Evolutionary conservation across 805 yeast genomes (phyloP).

Genomic region (Sporopachydermia lactativora): DNA sequence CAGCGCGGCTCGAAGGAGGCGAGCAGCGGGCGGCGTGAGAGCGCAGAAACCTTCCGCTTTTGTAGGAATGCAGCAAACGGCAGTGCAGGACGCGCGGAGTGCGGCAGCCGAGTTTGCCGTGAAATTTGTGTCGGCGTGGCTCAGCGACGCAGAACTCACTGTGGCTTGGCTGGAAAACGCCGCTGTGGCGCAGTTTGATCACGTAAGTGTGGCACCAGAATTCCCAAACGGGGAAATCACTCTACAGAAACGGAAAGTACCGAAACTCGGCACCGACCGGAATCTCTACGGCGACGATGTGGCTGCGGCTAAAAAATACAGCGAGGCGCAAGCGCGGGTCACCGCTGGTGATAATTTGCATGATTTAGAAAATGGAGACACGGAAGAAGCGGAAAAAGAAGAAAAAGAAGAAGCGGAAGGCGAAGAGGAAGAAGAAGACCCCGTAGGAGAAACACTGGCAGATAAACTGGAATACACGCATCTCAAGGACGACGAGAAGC

Average conservation of each 20-base stretch:
- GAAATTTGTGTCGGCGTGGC: conserved; percentile 17
- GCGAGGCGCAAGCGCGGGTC: conserved; percentile 19
- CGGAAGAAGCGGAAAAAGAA: conserved; percentile 9
- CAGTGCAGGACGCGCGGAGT: conserved; percentile 5
- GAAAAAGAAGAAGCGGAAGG: conserved; percentile 18
- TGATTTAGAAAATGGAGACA: conserved; percentile 17
- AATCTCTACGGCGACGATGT: conserved; percentile 19
- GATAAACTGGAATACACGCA: conserved; percentile 21
- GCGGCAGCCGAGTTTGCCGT: conserved; percentile 2
- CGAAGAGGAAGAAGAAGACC: conserved; percentile 21
- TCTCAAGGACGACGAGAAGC: conserved; percentile 4
- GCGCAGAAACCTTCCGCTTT: not conserved
- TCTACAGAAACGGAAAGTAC: not conserved
- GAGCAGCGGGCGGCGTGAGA: conserved; percentile 2
- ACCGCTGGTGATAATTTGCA: conserved; percentile 17
- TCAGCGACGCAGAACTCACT: conserved; percentile 24
- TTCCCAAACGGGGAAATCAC: not conserved
- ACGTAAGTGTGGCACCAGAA: conserved; percentile 19
- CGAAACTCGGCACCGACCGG: not conserved
- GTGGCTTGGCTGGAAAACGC: conserved; percentile 53
- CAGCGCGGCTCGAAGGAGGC: not conserved
- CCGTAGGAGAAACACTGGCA: conserved; percentile 30
- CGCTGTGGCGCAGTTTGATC: conserved; percentile 41
- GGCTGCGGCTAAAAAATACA: conserved; percentile 27
- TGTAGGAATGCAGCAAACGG: conserved; percentile 4